Evolutionary conservation across 805 yeast species (phyloP).

Genomic region (Millerago galiae): DNA sequence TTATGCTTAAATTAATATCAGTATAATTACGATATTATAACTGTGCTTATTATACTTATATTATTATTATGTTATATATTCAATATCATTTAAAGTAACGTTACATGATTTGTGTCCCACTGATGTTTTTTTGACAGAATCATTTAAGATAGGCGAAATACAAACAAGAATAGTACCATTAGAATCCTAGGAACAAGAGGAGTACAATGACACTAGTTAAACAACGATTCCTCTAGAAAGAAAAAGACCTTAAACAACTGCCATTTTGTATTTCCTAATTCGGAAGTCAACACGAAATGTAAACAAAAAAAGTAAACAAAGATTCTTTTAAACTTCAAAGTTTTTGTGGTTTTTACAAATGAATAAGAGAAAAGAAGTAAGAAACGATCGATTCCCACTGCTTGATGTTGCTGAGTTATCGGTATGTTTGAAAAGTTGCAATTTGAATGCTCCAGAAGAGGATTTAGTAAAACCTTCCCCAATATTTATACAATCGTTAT

Average conservation of each 20-base stretch:
- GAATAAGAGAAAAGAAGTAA: slow-evolving; percentile 8
- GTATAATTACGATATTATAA: too few relatives aligned
- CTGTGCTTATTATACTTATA: too few relatives aligned
- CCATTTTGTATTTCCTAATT: neutral
- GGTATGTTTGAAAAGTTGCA: slow-evolving; percentile 53
- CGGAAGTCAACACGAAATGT: neutral
- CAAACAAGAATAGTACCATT: too few relatives aligned
- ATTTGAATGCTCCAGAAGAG: slow-evolving; percentile 55
- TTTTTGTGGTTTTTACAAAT: neutral
- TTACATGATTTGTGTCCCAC: too few relatives aligned
- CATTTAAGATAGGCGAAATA: too few relatives aligned
- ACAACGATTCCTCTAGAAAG: neutral
- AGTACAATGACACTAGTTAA: neutral
- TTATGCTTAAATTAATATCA: too few relatives aligned
- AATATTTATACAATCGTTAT: slow-evolving; percentile 45
- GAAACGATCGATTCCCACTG: slow-evolving; percentile 51
- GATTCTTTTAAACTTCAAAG: neutral
- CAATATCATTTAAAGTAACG: too few relatives aligned
- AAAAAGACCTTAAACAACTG: neutral
- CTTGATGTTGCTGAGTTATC: slow-evolving; percentile 56
- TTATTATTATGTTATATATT: too few relatives aligned
- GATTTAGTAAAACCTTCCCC: slow-evolving; percentile 51
- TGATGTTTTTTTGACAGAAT: too few relatives aligned
- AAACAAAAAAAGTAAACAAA: neutral
- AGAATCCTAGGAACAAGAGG: too few relatives aligned